Evolutionary conservation across 306 rosid genomes (phyloP), one percentile per base, ranked within the genome.

Genomic region (Castanospermum australe): DNA sequence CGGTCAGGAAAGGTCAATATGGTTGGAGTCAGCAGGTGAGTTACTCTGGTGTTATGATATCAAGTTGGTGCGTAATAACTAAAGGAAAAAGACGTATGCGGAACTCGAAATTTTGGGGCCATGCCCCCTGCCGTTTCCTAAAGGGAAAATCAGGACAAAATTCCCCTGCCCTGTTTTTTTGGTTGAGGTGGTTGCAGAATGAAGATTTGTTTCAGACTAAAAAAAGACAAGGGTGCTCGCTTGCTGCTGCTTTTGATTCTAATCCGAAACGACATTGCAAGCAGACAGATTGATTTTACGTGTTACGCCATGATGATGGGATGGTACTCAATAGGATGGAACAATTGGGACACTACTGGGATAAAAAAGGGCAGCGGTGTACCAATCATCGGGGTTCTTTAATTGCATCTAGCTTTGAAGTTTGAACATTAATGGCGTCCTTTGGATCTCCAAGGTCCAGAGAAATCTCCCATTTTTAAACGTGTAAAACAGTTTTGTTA

Each of bases 31-130:
- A 22, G 78, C 60, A 48, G 48, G 48, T 41, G 20, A 45, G 69
- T 68, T 33, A 70, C 17, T 68, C 35, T 62, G 39, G 25, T 55
- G 28, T 36, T 59, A 61, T 61, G 35, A 28, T 15, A 59, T 28
- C 13, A 30, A 68, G 89, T 89, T 75, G 89, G 89, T 87, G 82
- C 17, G 72, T 55, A 73, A 68, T 85, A 83, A 79, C 76, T 55
- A 18, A 24, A 10, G 65, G 78, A 86, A 77, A 75, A 71, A n/a
- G 78, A 68, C 54, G 50, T 56, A 65, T 41, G 68, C 59, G 81
- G 61, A 72, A 67, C 79, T 83, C 21, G 72, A 51, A 60, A 15
- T 5, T n/a, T 67, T 79, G 79, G 87, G 78, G 42, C 79, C 85
- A 83, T 83, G 79, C 82, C 78, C 82, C 63, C 8, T 79, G 83